Base-by-base conservation (phyloP, 768 basidiomycete genomes). In the Boletus subcaerulescens region DNA sequence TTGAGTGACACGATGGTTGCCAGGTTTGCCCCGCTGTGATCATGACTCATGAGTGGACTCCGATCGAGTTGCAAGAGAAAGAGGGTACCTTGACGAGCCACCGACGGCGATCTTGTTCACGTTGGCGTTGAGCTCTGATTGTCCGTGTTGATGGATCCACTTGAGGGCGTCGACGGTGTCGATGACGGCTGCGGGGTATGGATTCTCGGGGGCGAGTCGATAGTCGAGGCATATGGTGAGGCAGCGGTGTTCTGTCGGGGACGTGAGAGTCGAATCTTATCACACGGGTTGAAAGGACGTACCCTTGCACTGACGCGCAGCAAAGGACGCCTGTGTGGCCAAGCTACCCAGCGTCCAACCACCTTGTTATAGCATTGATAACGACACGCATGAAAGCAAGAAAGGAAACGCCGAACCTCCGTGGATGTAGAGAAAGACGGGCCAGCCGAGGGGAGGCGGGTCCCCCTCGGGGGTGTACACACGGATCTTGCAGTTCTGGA, bases 341-440 rank as follows among this genome's bases (percentile, higher is more conserved):
- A 87, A 85, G 50, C 74, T 80, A 0, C 88, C 88, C 3, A 88
- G 74, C 0, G 86, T 87, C 88, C 88, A 89, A 33, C 88, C 87
- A 29, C 88, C 87, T 85, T 58, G 6, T 14, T 12, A 9, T 29
- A 29, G 26, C 8, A 9, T 29, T 9, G 9, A 9, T 29, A 22
- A 26, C 26, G 26, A 26, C 26, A 33, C 33, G 13, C 33, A 35
- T 2, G 33, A 35, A 0, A 29, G 26, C 26, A 29, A 29, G 9
- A 9, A 29, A 29, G 8, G 26, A 29, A 24, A 24, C 10, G 11
- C 50, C 76, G 32, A 48, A 81, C 87, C 87, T 54, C 88, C 88
- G 57, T 89, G 88, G 63, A 85, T 86, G 73, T 78, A 89, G 18
- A 89, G 77, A 51, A 89, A 79, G 2, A 84, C 79, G 0, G 86